phyloP scores from a whole-genome alignment of 2,329 filamentous ascomycete species.

The Diplodia mutila region DNA sequence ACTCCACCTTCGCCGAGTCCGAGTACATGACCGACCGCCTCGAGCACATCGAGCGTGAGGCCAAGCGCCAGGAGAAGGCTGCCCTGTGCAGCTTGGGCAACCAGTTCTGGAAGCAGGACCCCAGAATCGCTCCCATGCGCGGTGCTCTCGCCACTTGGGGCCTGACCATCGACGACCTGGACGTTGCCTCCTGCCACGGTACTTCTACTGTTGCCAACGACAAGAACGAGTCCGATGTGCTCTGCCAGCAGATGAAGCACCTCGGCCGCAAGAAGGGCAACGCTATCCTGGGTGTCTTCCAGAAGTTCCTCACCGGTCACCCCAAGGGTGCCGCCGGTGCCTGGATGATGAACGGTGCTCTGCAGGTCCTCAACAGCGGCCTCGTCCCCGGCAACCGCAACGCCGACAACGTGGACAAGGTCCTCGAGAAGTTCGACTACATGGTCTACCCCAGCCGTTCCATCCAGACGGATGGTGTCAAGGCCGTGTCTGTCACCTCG shows the following conservation, averaged over 20 bases:
- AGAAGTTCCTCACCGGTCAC: slow-evolving; percentile 98
- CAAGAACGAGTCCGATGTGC: slow-evolving; percentile 98
- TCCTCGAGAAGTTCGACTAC: slow-evolving; percentile 97
- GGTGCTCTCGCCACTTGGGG: slow-evolving; percentile 97
- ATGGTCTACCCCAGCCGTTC: slow-evolving; percentile 94
- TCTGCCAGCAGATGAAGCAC: slow-evolving; percentile 94
- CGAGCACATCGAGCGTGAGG: slow-evolving; percentile 84
- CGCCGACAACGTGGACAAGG: slow-evolving; percentile 92
- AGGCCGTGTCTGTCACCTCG: slow-evolving; percentile 97
- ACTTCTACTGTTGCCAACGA: slow-evolving; percentile 98
- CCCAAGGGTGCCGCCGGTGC: slow-evolving; percentile 98
- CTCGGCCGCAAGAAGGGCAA: slow-evolving; percentile 96
- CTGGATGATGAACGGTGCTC: slow-evolving; percentile 99
- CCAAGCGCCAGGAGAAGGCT: slow-evolving; percentile 87
- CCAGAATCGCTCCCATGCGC: slow-evolving; percentile 90
- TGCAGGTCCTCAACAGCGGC: slow-evolving; percentile 93
- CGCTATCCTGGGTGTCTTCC: slow-evolving; percentile 94
- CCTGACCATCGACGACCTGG: slow-evolving; percentile 93
- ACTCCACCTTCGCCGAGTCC: slow-evolving; percentile 71
- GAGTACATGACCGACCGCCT: slow-evolving; percentile 87
- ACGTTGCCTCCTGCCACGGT: slow-evolving; percentile 96
- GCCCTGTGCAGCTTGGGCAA: slow-evolving; percentile 92
- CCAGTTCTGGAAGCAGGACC: slow-evolving; percentile 97
- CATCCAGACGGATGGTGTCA: slow-evolving; percentile 97
- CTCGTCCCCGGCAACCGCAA: slow-evolving; percentile 95